Conservation (phyloP, 2,329 filamentous ascomycete species). For the Aspergillus melleus region DNA sequence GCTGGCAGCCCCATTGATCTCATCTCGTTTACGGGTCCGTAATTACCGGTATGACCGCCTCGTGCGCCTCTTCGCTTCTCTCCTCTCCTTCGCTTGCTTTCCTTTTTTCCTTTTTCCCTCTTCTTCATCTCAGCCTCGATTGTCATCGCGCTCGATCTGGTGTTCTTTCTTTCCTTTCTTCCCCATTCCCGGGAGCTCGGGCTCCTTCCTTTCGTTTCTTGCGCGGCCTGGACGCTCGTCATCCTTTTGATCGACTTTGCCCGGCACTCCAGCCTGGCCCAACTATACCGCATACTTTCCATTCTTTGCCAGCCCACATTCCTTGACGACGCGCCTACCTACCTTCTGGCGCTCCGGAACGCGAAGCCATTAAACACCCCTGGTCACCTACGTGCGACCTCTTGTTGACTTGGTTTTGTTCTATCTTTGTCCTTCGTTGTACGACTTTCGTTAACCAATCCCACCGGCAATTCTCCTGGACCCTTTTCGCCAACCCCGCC, state of each 20-base stretch:
- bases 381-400: neutral
- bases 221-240: neutral
- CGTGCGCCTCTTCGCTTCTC: neutral
- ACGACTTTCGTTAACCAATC: neutral
- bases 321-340: constrained; percentile 8
- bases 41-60: neutral
- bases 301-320: constrained; percentile 15
- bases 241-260: neutral
- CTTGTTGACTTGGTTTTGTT: neutral
- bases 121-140: neutral
- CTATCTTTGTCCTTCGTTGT: neutral
- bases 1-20: neutral
- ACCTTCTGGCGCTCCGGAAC: neutral
- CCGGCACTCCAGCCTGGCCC: neutral
- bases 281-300: constrained; percentile 5
- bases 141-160: neutral
- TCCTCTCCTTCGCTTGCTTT: neutral
- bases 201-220: neutral
- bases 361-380: neutral
- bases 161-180: neutral
- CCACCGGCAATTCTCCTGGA: neutral
- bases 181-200: neutral
- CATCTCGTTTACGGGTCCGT: neutral
- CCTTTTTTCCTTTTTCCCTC: neutral
- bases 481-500: neutral